Evolutionary conservation across 2,329 filamentous ascomycete species (phyloP).

Genomic region (Neonectria hederae): DNA sequence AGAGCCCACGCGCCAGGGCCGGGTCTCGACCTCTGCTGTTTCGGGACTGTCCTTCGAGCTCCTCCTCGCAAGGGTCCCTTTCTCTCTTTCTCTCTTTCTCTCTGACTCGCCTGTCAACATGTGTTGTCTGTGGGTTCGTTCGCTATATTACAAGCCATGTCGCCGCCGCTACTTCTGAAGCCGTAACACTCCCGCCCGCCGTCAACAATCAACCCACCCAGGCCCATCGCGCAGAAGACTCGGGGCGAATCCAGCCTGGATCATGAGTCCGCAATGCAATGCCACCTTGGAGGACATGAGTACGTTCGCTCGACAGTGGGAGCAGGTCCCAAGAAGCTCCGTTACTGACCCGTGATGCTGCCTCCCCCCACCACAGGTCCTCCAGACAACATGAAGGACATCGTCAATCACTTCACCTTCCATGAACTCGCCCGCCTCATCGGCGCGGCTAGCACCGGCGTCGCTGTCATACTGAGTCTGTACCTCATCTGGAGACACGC

Average conservation of each 20-base stretch:
- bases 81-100: too few relatives aligned
- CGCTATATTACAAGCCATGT: background rate
- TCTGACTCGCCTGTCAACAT: too few relatives aligned
- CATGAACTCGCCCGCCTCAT: slow-evolving; percentile 65
- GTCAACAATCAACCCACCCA: background rate
- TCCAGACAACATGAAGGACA: slow-evolving; percentile 25
- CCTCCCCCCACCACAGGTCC: slow-evolving; percentile 7
- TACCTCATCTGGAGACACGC: slow-evolving; percentile 69
- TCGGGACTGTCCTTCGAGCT: background rate
- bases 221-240: background rate
- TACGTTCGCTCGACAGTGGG: slow-evolving; percentile 43
- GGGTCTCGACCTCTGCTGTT: background rate
- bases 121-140: too few relatives aligned
- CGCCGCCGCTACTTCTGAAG: background rate
- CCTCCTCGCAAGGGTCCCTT: background rate
- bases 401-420: slow-evolving; percentile 62
- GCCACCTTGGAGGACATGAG: slow-evolving; percentile 55
- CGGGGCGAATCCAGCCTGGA: slow-evolving; percentile 6
- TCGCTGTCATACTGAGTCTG: slow-evolving; percentile 63
- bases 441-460: slow-evolving; percentile 56
- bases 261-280: slow-evolving; percentile 54
- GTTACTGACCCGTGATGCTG: background rate
- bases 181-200: background rate
- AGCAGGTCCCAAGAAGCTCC: background rate
- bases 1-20: background rate